Conservation (phyloP, 2,329 filamentous ascomycete species). For the Colletotrichum theobromicola region DNA sequence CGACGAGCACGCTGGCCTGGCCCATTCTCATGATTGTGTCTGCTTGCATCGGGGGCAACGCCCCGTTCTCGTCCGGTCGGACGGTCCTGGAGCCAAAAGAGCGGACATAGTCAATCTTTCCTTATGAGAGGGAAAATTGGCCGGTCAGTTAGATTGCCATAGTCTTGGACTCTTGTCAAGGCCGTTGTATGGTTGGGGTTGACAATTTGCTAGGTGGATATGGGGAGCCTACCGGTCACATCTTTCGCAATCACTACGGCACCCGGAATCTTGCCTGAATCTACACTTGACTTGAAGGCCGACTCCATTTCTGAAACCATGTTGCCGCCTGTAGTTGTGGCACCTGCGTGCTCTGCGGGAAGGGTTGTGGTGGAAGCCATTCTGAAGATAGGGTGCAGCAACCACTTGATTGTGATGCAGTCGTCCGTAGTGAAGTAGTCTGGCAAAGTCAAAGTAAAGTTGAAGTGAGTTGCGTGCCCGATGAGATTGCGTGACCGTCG, state of each 20-base stretch:
- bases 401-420: no score
- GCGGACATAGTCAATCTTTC: constrained; percentile 7
- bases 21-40: constrained; percentile 41
- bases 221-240: background rate
- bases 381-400: background rate
- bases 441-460: no score
- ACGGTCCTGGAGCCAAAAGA: background rate
- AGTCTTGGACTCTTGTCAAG: background rate
- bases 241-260: background rate
- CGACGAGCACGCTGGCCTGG: constrained; percentile 48
- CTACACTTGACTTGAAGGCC: background rate
- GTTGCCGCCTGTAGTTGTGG: background rate
- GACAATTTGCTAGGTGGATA: background rate
- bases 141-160: background rate
- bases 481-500: background rate
- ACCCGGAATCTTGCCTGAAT: background rate
- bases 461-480: background rate
- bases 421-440: no score
- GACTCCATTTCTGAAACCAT: background rate
- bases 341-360: background rate
- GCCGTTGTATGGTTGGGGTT: background rate
- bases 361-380: background rate
- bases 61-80: constrained; percentile 25
- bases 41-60: constrained; percentile 29
- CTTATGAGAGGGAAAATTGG: background rate